Base-by-base conservation (phyloP, 192 early-diverging fungal species). In the Lobosporangium transversale region DNA sequence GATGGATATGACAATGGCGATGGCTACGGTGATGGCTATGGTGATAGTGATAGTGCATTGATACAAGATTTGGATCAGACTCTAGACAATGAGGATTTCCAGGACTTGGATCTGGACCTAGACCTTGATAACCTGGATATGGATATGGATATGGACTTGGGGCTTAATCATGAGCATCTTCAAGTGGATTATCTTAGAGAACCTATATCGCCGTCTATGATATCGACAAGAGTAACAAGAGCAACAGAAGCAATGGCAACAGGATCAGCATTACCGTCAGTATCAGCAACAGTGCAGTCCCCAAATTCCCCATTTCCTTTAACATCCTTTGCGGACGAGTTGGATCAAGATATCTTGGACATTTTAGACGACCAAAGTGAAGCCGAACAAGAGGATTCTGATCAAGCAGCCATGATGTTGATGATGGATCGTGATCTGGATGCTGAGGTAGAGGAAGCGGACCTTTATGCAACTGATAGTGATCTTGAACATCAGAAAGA, bases 381-480 rank as follows among this genome's bases (percentile, higher is more conserved):
- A 23, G 48, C 9, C 50, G 24, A 29, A 29, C 11, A 48, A n/a
- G 45, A 52, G 24, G 7, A 21, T 27, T 21, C 11, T 2, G 50
- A 30, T 9, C 7, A 52, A 23, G 7, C 11, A 54, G 11, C 2
- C 30, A 29, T 33, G 27, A 54, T 35, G 29, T 3, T 3, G 53
- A 29, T 33, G 27, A 54, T 35, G 29, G 31, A 15, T 3, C 66
- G 49, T 20, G 67, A 69, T 54, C 32, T 69, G 32, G 67, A 69
- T 30, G 67, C 32, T 3, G 67, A 61, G n/a, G 53, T 60, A 11
- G 67, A 69, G 20, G 57, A 47, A 18, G 67, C 66, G 4, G 32
- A 24, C 18, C 50, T 32, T 32, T 50, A 43, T 58, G 43, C 30
- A 35, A 30, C 42, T n/a, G 48, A 37, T 4, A 44, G 27, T 20